Percentiles rank a stretch among this genome's conserved stretches.
Conservation (phyloP, 768 basidiomycete species). For the Brasilioporus rufonigricans region DNA sequence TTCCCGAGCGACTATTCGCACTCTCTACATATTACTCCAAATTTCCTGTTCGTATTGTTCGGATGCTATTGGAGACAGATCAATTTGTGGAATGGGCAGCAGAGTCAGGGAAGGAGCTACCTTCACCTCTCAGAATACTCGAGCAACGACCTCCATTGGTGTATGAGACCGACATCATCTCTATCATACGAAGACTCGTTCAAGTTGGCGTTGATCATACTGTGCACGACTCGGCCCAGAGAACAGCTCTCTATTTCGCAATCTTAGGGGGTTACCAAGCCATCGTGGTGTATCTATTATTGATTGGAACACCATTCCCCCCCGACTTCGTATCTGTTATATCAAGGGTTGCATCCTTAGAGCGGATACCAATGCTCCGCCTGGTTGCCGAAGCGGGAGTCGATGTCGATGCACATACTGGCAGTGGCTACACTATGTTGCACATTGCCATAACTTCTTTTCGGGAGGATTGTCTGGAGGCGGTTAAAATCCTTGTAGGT, state of each 20-base stretch:
- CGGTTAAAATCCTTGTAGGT: background rate
- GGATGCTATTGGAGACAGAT: constrained; percentile 6
- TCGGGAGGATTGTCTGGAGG: background rate
- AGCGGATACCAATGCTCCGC: background rate
- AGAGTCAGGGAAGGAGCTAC: background rate
- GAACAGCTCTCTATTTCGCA: constrained; percentile 1
- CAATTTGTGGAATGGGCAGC: constrained; percentile 9
- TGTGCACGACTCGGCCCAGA: background rate
- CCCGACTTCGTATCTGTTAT: background rate
- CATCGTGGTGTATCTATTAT: background rate
- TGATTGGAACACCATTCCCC: background rate
- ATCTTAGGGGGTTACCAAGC: constrained; percentile 1
- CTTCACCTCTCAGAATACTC: background rate
- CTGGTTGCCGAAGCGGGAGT: background rate
- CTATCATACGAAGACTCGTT: constrained; percentile 6
- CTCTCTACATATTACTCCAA: background rate
- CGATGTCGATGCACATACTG: background rate
- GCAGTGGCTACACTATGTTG: background rate
- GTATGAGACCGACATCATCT: constrained; percentile 5
- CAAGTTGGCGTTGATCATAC: constrained; percentile 1
- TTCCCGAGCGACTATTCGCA: constrained; percentile 1
- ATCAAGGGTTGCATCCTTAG: background rate
- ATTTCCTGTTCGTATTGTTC: constrained; percentile 1
- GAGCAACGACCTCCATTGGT: background rate
- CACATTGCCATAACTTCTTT: background rate